A percentile compares a stretch with the other conserved stretches of the same genome.
phyloP scores from a whole-genome alignment of 2,329 filamentous ascomycete species.

The Diplodia scrobiculata region DNA sequence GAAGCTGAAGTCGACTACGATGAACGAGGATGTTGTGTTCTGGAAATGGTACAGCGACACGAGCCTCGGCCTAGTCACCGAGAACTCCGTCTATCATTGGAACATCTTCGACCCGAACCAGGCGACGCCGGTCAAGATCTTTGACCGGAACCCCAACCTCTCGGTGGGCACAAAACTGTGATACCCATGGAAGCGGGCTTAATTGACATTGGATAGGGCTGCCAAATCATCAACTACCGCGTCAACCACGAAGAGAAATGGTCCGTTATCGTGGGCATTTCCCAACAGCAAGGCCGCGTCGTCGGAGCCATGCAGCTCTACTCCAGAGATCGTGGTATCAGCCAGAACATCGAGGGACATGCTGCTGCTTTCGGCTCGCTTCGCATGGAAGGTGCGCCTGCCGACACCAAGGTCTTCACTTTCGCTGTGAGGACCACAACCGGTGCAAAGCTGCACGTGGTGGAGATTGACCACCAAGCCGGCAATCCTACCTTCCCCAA shows the following conservation, averaged over 20 bases:
- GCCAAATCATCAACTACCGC: constrained; percentile 99
- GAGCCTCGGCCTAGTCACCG: constrained; percentile 85
- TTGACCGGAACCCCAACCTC: constrained; percentile 90
- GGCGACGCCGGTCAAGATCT: constrained; percentile 78
- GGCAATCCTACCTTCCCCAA: constrained; percentile 88
- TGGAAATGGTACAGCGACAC: constrained; percentile 99
- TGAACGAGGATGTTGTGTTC: constrained; percentile 97
- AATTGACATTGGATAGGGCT: constrained; percentile 60
- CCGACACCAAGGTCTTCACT: constrained; percentile 93
- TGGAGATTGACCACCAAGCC: constrained; percentile 92
- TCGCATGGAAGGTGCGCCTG: constrained; percentile 81
- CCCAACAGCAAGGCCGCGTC: constrained; percentile 87
- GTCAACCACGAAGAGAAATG: constrained; percentile 94
- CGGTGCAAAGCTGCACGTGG: constrained; percentile 93
- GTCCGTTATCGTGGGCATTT: constrained; percentile 97
- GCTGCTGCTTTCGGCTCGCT: constrained; percentile 92
- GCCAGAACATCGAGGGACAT: constrained; percentile 96
- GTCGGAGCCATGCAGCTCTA: constrained; percentile 97
- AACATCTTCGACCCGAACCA: constrained; percentile 87
- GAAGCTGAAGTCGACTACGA: constrained; percentile 94
- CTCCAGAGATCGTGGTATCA: constrained; percentile 93
- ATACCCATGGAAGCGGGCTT: not conserved
- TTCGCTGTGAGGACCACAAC: constrained; percentile 89
- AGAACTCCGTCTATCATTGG: constrained; percentile 93
- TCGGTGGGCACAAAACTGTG: constrained; percentile 59